Conservation (phyloP, 495 filamentous ascomycete species). For the Paragyromitra xinjiangensis region DNA sequence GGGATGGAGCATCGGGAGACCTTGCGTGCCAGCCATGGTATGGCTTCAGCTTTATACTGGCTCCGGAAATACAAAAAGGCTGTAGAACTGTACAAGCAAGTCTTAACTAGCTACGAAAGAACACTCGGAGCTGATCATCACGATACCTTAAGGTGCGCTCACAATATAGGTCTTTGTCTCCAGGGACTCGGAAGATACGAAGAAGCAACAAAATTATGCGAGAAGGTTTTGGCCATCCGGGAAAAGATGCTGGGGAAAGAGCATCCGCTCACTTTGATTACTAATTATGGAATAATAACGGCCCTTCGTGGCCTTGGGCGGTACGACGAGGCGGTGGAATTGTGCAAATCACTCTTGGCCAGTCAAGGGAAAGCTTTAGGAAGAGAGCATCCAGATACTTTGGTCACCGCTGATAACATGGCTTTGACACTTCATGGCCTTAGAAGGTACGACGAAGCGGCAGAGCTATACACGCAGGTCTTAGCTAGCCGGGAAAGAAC, state of each 20-base stretch:
- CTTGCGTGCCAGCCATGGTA: not conserved
- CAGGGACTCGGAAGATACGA: constrained; percentile 2
- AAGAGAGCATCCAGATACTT: constrained; percentile 25
- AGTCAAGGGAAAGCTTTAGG: constrained; percentile 17
- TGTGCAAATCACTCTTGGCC: constrained; percentile 2
- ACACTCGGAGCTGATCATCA: constrained; percentile 14
- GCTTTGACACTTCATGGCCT: constrained; percentile 4
- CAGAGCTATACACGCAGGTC: constrained; percentile 37
- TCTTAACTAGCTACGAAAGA: constrained; percentile 12
- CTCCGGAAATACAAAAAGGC: not conserved
- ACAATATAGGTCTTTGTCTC: not conserved
- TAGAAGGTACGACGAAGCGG: constrained; percentile 43
- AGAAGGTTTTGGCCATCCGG: constrained; percentile 31
- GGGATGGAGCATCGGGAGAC: not conserved
- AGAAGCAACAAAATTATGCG: constrained; percentile 48
- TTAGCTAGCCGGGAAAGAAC: constrained; percentile 31
- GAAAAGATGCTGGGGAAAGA: constrained; percentile 51
- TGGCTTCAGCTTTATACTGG: not conserved
- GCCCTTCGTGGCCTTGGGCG: not conserved
- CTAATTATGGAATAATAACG: not conserved
- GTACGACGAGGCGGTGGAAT: constrained; percentile 19
- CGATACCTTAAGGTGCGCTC: constrained; percentile 3
- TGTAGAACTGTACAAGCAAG: constrained; percentile 43
- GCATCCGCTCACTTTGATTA: constrained; percentile 35
- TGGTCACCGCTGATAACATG: constrained; percentile 19